A percentile compares a stretch with the other conserved stretches of the same genome.
Conservation (phyloP, 1,139 yeast species). For the Torulaspora pretoriensis region DNA sequence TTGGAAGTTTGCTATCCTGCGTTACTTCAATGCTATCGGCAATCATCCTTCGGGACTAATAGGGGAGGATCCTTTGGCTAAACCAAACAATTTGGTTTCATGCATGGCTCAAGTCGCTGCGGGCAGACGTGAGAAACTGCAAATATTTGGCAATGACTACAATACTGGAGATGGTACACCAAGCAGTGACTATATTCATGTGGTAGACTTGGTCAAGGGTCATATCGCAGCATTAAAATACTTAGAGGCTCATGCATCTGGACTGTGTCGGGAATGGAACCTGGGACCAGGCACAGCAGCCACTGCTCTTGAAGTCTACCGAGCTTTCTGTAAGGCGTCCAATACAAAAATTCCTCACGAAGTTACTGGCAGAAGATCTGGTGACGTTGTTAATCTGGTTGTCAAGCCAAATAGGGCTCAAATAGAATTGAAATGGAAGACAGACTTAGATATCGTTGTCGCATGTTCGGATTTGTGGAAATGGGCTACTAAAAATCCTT, state of each 20-base stretch:
- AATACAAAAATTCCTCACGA: conserved; percentile 64
- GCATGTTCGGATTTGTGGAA: conserved; percentile 76
- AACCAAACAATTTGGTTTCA: conserved; percentile 73
- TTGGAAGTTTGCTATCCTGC: conserved; percentile 63
- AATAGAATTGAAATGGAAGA: conserved; percentile 61
- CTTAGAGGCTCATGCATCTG: conserved; percentile 42
- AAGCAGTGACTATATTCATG: conserved; percentile 78
- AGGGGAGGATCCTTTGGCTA: conserved; percentile 78
- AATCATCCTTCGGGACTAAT: conserved; percentile 78
- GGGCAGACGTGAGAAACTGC: conserved; percentile 62
- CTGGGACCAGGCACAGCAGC: conserved; percentile 78
- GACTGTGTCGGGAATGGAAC: conserved; percentile 74
- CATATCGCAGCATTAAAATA: conserved; percentile 68
- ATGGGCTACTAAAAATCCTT: conserved; percentile 70
- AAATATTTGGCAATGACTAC: conserved; percentile 66
- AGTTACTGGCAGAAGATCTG: conserved; percentile 64
- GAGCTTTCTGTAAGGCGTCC: conserved; percentile 65
- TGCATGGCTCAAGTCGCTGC: conserved; percentile 74
- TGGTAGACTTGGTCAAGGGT: conserved; percentile 76
- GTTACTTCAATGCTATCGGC: conserved; percentile 82
- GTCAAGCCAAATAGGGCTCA: conserved; percentile 69
- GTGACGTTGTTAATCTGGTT: conserved; percentile 73
- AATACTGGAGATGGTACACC: conserved; percentile 75
- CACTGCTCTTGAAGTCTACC: conserved; percentile 68
- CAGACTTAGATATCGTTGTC: conserved; percentile 51